These are phyloP conservation scores for Lepiota venenata DNA, from an alignment of 768 basidiomycete species.

Conservation along the genomic window DNA sequence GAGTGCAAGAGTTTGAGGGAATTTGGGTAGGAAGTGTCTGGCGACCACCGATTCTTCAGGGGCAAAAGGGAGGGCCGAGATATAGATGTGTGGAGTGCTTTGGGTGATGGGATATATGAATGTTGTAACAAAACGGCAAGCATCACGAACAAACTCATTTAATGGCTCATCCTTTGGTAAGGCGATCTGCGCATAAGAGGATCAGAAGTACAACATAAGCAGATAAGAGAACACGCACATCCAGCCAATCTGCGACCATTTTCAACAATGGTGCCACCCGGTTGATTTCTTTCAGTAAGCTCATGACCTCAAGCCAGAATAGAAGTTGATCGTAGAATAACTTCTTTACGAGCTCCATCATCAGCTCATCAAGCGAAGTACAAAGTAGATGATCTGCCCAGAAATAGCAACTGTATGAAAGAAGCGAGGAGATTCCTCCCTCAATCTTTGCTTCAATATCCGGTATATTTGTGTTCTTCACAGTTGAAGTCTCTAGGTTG, in stretches of 20 bases:
- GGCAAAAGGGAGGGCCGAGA: conserved; percentile 28
- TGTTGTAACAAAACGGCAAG: conserved; percentile 16
- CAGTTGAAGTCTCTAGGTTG: conserved; percentile 25
- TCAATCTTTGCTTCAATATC: conserved; percentile 19
- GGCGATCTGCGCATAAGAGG: background rate
- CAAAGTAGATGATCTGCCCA: conserved; percentile 25
- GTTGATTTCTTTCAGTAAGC: conserved; percentile 18
- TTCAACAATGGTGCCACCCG: background rate
- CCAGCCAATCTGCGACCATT: conserved; percentile 13
- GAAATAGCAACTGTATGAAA: conserved; percentile 28
- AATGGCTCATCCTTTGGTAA: conserved; percentile 10
- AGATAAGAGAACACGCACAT: conserved; percentile 9
- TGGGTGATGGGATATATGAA: conserved; percentile 17
- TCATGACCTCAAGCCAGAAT: conserved; percentile 31
- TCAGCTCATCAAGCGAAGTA: background rate
- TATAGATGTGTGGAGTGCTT: conserved; percentile 24
- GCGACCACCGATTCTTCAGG: conserved; percentile 16
- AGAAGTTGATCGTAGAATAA: conserved; percentile 23
- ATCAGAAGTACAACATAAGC: background rate
- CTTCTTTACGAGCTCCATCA: conserved; percentile 16
- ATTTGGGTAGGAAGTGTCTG: conserved; percentile 13
- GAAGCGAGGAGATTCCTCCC: conserved; percentile 19
- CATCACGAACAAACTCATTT: conserved; percentile 15
- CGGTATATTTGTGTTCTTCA: conserved; percentile 23
- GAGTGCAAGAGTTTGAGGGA: conserved; percentile 12